phyloP scores from a whole-genome alignment of 2,329 filamentous ascomycete species.

The Phialemonium atrogriseum region DNA sequence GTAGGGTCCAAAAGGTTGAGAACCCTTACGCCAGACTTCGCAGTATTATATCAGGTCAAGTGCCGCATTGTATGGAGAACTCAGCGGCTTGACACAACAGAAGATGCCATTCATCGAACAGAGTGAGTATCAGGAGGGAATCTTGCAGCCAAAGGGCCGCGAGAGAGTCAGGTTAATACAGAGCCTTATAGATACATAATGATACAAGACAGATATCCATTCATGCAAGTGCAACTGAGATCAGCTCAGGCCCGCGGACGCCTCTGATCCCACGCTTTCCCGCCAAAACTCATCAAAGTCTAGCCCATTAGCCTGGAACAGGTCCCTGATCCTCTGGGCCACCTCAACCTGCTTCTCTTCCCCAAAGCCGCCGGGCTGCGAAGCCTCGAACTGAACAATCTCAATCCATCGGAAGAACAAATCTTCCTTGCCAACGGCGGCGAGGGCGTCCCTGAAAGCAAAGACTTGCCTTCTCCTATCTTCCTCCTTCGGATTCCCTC shows the following conservation, averaged over 20 bases:
- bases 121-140: too few species aligned
- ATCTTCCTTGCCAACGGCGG: conserved; percentile 72
- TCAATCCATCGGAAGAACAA: conserved; percentile 92
- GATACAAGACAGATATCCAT: too few species aligned
- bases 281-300: conserved; percentile 76
- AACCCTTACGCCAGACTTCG: too few species aligned
- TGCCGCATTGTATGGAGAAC: too few species aligned
- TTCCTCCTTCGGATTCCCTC: conserved; percentile 45
- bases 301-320: conserved; percentile 69
- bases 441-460: conserved; percentile 68
- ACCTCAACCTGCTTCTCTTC: conserved; percentile 63
- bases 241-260: conserved; percentile 21
- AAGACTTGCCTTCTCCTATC: conserved; percentile 66
- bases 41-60: too few species aligned
- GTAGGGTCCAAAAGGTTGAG: too few species aligned
- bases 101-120: too few species aligned
- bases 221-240: too few species aligned
- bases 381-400: conserved; percentile 80
- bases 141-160: too few species aligned
- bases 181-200: too few species aligned
- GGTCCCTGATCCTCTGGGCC: conserved; percentile 63
- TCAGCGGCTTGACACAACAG: too few species aligned
- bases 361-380: conserved; percentile 69
- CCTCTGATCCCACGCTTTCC: conserved; percentile 43
- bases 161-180: too few species aligned